Evolutionary conservation across 2,329 filamentous ascomycete species (phyloP).

Genomic region (Colletotrichum scovillei): DNA sequence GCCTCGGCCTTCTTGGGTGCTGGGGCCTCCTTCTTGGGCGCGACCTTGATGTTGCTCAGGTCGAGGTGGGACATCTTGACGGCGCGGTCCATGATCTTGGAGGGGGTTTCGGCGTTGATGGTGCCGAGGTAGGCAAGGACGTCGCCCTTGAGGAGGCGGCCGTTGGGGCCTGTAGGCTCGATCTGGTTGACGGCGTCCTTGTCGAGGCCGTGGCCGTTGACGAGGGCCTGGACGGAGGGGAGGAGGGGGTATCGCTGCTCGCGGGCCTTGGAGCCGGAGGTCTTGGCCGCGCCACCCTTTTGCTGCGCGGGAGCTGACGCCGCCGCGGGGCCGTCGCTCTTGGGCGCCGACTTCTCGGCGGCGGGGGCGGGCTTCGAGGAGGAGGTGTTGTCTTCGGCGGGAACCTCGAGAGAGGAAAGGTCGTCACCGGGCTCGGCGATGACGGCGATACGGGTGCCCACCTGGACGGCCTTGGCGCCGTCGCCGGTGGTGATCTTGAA

Average conservation of each 20-base stretch:
- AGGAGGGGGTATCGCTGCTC: constrained; percentile 79
- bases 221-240: constrained; percentile 85
- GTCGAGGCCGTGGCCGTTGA: constrained; percentile 82
- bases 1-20: constrained; percentile 49
- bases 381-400: constrained; percentile 70
- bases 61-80: constrained; percentile 85
- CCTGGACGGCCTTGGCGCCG: constrained; percentile 80
- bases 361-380: constrained; percentile 45
- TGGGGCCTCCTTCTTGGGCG: constrained; percentile 57
- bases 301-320: constrained; percentile 39
- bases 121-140: constrained; percentile 89
- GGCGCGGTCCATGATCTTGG: constrained; percentile 76
- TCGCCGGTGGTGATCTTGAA: constrained; percentile 83
- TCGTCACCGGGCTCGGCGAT: constrained; percentile 87
- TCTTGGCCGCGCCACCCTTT: constrained; percentile 47
- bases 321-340: constrained; percentile 32
- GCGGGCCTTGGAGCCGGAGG: constrained; percentile 60
- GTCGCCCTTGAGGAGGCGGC: constrained; percentile 93
- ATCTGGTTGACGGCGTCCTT: constrained; percentile 84
- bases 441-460: constrained; percentile 85
- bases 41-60: constrained; percentile 93
- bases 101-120: constrained; percentile 78
- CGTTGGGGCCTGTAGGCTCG: constrained; percentile 86
- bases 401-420: constrained; percentile 78
- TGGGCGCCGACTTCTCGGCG: constrained; percentile 41